phyloP scores from a whole-genome alignment of 2,329 filamentous ascomycete genomes.

The Pleoardoris graminearum region DNA sequence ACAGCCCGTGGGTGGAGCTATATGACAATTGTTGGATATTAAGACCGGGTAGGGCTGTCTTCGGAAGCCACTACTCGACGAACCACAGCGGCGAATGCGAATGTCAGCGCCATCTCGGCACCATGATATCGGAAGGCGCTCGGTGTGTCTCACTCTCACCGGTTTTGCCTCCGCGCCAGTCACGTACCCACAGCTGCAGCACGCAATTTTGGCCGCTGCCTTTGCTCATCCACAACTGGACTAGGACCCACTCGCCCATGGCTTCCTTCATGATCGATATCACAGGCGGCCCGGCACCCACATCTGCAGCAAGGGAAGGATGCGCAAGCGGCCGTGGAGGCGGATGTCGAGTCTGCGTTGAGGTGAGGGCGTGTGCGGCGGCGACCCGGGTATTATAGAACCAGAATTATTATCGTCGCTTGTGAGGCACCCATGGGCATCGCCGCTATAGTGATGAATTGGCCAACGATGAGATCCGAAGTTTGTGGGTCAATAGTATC shows the following conservation, averaged over 20 bases:
- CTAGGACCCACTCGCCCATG: not conserved
- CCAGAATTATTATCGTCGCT: constrained; percentile 19
- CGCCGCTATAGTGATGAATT: constrained; percentile 19
- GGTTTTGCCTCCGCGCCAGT: constrained; percentile 1
- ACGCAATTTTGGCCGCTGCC: not conserved
- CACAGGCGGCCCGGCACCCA: not conserved
- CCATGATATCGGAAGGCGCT: not conserved
- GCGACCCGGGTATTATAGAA: constrained; percentile 33
- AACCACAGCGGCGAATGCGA: constrained; percentile 2
- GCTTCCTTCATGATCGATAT: not conserved
- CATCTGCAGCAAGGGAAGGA: constrained; percentile 5
- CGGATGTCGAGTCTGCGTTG: not conserved
- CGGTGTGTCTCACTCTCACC: constrained; percentile 18
- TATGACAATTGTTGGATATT: constrained; percentile 8
- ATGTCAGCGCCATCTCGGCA: constrained; percentile 10
- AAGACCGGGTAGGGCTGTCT: constrained; percentile 14
- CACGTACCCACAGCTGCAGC: constrained; percentile 2
- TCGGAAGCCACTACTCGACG: not conserved
- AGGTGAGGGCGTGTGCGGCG: constrained; percentile 15
- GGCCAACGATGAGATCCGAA: constrained; percentile 19
- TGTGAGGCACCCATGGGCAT: constrained; percentile 3
- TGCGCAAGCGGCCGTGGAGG: not conserved
- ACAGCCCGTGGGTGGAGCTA: not conserved
- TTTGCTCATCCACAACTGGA: not conserved
- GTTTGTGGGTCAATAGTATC: constrained; percentile 5